phyloP scores from a whole-genome alignment of 2,329 filamentous ascomycete species.

The Zopfia rhizophila region DNA sequence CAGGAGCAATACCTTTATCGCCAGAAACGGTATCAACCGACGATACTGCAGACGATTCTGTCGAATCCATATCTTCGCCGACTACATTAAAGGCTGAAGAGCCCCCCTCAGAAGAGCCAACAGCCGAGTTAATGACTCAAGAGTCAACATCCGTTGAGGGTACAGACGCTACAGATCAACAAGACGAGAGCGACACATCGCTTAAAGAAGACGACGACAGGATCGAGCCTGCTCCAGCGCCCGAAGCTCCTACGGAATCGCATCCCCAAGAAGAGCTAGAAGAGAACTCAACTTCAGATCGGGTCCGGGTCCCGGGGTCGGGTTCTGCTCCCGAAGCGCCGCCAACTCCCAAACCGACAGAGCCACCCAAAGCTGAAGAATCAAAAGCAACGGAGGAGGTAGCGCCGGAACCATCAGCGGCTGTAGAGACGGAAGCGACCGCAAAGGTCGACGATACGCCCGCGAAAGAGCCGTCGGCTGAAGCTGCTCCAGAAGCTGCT shows the following conservation, averaged over 20 bases:
- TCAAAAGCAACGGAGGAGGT: neutral
- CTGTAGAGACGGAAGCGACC: neutral
- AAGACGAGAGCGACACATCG: constrained; percentile 1
- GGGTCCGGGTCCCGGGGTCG: too few relatives aligned
- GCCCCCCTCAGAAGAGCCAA: constrained; percentile 28
- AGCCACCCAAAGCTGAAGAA: neutral
- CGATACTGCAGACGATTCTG: constrained; percentile 25
- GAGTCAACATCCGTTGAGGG: constrained; percentile 1
- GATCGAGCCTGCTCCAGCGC: neutral
- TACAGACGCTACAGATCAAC: constrained; percentile 12
- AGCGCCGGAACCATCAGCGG: constrained; percentile 2
- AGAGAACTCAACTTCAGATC: too few relatives aligned
- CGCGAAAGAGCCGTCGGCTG: constrained; percentile 15
- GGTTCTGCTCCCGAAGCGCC: neutral
- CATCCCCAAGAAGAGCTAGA: constrained; percentile 4
- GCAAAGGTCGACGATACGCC: constrained; percentile 2
- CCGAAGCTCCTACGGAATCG: constrained; percentile 2
- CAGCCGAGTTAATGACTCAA: constrained; percentile 21
- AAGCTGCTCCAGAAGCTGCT: constrained; percentile 1
- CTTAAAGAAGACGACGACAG: neutral
- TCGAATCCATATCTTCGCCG: constrained; percentile 28
- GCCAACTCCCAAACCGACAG: neutral
- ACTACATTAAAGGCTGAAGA: constrained; percentile 30
- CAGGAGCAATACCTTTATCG: constrained; percentile 29
- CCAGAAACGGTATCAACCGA: constrained; percentile 31